Base-by-base conservation (phyloP, 192 early-diverging fungal species). In the Coemansia sp. region DNA sequence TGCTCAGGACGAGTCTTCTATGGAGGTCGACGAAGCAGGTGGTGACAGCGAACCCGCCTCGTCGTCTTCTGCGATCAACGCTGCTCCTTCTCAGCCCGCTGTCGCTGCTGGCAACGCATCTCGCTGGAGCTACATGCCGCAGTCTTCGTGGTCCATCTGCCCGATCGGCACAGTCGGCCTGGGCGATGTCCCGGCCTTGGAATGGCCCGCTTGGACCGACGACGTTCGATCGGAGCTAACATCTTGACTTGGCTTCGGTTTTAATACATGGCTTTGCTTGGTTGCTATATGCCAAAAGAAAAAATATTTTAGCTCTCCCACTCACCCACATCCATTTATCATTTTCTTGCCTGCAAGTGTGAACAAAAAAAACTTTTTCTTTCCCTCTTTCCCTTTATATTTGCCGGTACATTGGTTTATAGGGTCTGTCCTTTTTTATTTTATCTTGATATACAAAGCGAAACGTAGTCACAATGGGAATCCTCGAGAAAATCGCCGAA, bases 401-500 rank as follows among this genome's bases (percentile, higher is more conserved):
- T n/a, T n/a, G n/a, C n/a, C n/a, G n/a, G n/a, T n/a, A n/a, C n/a
- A n/a, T n/a, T n/a, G n/a, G n/a, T n/a, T n/a, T n/a, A n/a, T n/a
- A n/a, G n/a, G n/a, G 3, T 22, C 11, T 16, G 3, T 14, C 14
- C 46, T 16, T 48, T 48, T 22, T 19, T 19, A 19, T 23, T 51
- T 23, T 51, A 34, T 18, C 4, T 55, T 8, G 8, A 30, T 34
- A 55, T 1, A 24, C 55, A 10, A 22, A 20, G 1, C n/a, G 25
- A 51, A 25, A 54, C 14, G 16, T 28, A 34, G 24, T 56, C 55
- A 59, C 46, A 59, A 91, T 91, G 91, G 91, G 91, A 63, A 90
- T 91, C 59, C 64, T 91, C 20, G 93, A 95, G 77, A 93, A 91
- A 81, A 95, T 95, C 68, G 82, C 84, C 25, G 93, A 93, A 71